Evolutionary conservation across 2,329 filamentous ascomycete genomes (phyloP).

Genomic region (Neoarthrinium moseri): DNA sequence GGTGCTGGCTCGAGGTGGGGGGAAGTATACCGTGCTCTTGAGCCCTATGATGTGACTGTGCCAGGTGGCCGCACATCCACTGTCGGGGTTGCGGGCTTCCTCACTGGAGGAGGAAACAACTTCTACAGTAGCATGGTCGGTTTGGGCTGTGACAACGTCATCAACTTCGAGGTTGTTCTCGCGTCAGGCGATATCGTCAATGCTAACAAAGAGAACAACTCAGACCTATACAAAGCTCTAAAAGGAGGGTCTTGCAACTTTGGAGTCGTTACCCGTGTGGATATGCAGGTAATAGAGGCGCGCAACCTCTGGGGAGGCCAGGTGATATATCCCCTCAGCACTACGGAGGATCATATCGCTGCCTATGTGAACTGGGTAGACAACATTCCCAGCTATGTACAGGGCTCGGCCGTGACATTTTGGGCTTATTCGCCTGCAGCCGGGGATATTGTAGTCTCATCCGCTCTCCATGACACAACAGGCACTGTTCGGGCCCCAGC

Average conservation of each 20-base stretch:
- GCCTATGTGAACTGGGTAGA: constrained; percentile 15
- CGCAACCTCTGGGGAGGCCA: constrained; percentile 16
- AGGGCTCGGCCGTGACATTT: constrained; percentile 14
- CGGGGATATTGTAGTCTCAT: constrained; percentile 9
- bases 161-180: constrained; percentile 41
- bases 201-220: constrained; percentile 31
- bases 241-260: constrained; percentile 45
- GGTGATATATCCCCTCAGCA: constrained; percentile 9
- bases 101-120: constrained; percentile 21
- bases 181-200: constrained; percentile 37
- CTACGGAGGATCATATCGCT: constrained; percentile 12
- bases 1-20: constrained; percentile 24
- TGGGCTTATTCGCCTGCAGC: constrained; percentile 9
- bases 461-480: constrained; percentile 13
- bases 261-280: constrained; percentile 32
- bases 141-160: constrained; percentile 42
- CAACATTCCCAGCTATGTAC: constrained; percentile 13
- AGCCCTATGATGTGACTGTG: constrained; percentile 17
- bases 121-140: constrained; percentile 30
- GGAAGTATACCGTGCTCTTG: constrained; percentile 18
- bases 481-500: constrained; percentile 10
- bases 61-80: constrained; percentile 19
- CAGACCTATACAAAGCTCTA: constrained; percentile 41
- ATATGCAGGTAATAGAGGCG: constrained; percentile 16
- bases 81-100: constrained; percentile 24